Conservation (phyloP, 2,329 filamentous ascomycete species). For the Trematosphaeria pertusa region DNA sequence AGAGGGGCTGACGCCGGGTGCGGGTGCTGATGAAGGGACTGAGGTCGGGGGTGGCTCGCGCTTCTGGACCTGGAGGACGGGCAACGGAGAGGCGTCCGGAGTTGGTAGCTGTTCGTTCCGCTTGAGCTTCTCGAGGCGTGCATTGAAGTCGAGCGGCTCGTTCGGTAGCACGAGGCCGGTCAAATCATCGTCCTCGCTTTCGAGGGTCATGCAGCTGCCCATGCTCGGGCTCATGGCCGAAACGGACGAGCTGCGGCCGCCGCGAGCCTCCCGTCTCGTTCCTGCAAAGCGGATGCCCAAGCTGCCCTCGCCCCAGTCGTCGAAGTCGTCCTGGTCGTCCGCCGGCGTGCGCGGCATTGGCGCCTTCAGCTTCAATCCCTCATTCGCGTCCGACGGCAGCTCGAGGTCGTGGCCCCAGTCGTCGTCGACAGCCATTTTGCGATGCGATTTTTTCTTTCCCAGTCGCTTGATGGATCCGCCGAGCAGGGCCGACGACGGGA, state of each 20-base stretch:
- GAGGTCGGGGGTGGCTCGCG: slow-evolving; percentile 40
- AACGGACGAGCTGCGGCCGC: slow-evolving; percentile 82
- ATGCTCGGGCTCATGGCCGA: slow-evolving; percentile 92
- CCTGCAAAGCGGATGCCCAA: slow-evolving; percentile 89
- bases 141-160: slow-evolving; percentile 82
- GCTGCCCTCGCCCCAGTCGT: slow-evolving; percentile 92
- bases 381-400: slow-evolving; percentile 45
- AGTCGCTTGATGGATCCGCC: slow-evolving; percentile 93
- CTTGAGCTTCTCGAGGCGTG: slow-evolving; percentile 76
- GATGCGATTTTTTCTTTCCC: slow-evolving; percentile 62
- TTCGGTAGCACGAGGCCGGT: slow-evolving; percentile 86
- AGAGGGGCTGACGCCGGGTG: slow-evolving; percentile 21
- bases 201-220: slow-evolving; percentile 86
- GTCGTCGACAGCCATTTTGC: slow-evolving; percentile 55
- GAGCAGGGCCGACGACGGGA: slow-evolving; percentile 86
- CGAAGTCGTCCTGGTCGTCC: slow-evolving; percentile 79
- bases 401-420: slow-evolving; percentile 61
- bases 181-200: slow-evolving; percentile 92
- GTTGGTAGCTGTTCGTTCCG: slow-evolving; percentile 51
- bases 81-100: slow-evolving; percentile 30
- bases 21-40: slow-evolving; percentile 28
- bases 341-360: slow-evolving; percentile 53
- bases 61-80: slow-evolving; percentile 25
- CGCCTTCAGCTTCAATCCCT: slow-evolving; percentile 52
- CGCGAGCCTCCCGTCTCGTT: slow-evolving; percentile 79